phyloP scores from a whole-genome alignment of 2,329 filamentous ascomycete species.

The Monosporascus sp. region DNA sequence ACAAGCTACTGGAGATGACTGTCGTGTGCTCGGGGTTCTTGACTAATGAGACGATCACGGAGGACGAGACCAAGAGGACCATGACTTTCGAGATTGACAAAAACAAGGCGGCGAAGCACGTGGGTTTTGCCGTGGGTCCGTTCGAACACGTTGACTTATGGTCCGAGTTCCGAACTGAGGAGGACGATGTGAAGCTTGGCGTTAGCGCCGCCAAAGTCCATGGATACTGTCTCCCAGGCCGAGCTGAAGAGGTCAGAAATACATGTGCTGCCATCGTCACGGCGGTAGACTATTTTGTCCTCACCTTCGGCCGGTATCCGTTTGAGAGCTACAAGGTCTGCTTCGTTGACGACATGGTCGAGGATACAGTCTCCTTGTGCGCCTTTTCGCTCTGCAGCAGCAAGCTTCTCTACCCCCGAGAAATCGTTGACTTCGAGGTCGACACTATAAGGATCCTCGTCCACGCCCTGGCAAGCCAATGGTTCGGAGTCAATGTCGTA shows the following conservation, averaged over 20 bases:
- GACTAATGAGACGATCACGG: constrained; percentile 72
- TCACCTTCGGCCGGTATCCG: constrained; percentile 84
- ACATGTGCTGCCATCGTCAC: constrained; percentile 80
- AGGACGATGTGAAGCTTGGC: constrained; percentile 86
- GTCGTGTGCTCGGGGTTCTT: constrained; percentile 88
- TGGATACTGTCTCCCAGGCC: constrained; percentile 83
- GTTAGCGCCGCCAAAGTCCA: constrained; percentile 84
- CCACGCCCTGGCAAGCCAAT: constrained; percentile 82
- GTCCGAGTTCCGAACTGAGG: constrained; percentile 80
- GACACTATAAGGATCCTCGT: constrained; percentile 76
- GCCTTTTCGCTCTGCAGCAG: constrained; percentile 85
- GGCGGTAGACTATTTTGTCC: constrained; percentile 86
- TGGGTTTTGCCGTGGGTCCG: constrained; percentile 89
- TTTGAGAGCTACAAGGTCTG: constrained; percentile 89
- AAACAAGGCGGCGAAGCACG: constrained; percentile 76
- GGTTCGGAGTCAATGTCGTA: constrained; percentile 89
- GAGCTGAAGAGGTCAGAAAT: constrained; percentile 76
- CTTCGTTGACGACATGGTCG: constrained; percentile 84
- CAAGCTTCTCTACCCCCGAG: constrained; percentile 75
- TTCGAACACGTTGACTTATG: constrained; percentile 88
- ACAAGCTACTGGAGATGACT: constrained; percentile 81
- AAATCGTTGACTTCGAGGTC: constrained; percentile 80
- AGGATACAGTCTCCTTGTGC: constrained; percentile 71
- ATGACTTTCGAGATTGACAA: constrained; percentile 76
- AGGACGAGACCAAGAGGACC: constrained; percentile 77